A percentile compares a stretch with the other conserved stretches of the same genome.
Conservation (phyloP, 139 green algal genomes). For the Auxenochlorella protothecoides region DNA sequence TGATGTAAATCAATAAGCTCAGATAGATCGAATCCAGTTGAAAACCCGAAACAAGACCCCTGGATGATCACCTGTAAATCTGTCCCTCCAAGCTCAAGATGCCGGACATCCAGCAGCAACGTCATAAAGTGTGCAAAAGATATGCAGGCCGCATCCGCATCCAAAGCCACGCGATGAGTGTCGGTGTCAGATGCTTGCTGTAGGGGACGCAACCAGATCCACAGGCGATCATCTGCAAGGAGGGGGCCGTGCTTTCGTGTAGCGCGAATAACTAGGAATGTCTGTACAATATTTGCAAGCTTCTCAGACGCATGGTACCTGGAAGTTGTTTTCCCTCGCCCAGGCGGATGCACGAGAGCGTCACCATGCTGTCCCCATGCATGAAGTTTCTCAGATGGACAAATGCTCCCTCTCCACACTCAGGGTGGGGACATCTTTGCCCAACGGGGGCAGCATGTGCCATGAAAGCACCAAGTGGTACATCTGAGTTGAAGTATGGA, state of each 20-base stretch:
- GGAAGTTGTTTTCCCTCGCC: slow-evolving; percentile 39
- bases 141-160: slow-evolving; percentile 45
- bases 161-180: slow-evolving; percentile 46
- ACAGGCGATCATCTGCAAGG: slow-evolving; percentile 30
- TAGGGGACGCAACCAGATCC: slow-evolving; percentile 63
- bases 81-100: slow-evolving; percentile 35
- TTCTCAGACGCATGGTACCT: slow-evolving; percentile 17
- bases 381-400: slow-evolving; percentile 61
- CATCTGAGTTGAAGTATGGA: slow-evolving; percentile 22
- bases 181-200: not conserved
- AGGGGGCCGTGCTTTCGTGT: too few species aligned
- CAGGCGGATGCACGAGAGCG: slow-evolving; percentile 36
- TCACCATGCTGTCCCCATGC: slow-evolving; percentile 49
- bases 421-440: slow-evolving; percentile 34
- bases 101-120: slow-evolving; percentile 32
- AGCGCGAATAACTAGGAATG: too few species aligned
- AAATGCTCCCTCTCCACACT: slow-evolving; percentile 46
- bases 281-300: not conserved
- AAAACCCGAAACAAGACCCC: not conserved
- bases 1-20: not conserved
- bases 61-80: not conserved
- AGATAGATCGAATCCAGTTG: not conserved
- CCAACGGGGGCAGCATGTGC: slow-evolving; percentile 22
- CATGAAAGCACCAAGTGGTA: slow-evolving; percentile 55
- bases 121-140: slow-evolving; percentile 63